Evolutionary conservation across 306 rosid genomes (phyloP).

Genomic region (Quercus engelmannii): DNA sequence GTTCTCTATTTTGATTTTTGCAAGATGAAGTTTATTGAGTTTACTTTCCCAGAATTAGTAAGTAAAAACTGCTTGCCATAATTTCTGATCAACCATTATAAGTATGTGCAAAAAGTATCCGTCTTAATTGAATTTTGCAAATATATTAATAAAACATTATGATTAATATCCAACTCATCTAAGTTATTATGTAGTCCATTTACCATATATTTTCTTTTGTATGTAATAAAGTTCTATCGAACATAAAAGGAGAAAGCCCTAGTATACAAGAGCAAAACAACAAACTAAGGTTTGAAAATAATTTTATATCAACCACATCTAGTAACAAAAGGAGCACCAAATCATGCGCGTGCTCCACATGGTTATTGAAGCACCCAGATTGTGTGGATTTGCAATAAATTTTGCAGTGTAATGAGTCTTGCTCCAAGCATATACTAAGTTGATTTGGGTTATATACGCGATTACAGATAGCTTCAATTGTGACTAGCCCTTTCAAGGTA

Average conservation of each 20-base stretch:
- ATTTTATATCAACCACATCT: neutral
- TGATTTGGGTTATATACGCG: too few species aligned
- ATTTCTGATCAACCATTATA: neutral
- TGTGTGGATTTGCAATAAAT: too few species aligned
- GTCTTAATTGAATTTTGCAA: neutral
- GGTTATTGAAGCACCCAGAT: neutral
- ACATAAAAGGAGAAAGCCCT: too few species aligned
- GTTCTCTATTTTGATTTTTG: neutral
- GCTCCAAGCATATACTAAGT: too few species aligned
- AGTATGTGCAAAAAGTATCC: neutral
- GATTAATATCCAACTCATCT: neutral
- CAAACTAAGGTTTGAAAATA: too few species aligned
- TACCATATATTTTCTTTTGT: neutral
- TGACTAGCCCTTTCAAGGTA: too few species aligned
- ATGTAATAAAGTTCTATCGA: too few species aligned
- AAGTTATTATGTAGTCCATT: neutral
- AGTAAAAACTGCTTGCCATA: neutral
- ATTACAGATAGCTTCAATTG: too few species aligned
- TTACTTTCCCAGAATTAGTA: neutral
- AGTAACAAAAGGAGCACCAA: neutral
- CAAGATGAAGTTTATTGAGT: neutral
- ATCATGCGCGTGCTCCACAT: neutral
- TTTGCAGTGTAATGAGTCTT: too few species aligned
- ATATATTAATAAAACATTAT: neutral
- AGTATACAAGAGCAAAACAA: too few species aligned